phyloP scores from a whole-genome alignment of 2,329 filamentous ascomycete genomes.

The Graphiopsis chlorocephala region DNA sequence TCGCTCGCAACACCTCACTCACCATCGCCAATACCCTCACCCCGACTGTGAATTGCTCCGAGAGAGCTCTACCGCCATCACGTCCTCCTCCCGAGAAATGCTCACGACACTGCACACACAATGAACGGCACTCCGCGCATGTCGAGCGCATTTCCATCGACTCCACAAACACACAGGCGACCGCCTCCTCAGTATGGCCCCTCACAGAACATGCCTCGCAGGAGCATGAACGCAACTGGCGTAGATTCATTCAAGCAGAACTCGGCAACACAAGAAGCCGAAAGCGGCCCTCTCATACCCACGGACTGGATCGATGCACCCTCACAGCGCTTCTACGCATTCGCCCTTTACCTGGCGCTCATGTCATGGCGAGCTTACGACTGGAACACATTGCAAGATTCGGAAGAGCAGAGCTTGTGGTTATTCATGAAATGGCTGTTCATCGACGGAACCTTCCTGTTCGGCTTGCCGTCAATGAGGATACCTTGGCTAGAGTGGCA shows the following conservation, averaged over 20 bases:
- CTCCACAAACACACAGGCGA: slow-evolving; percentile 52
- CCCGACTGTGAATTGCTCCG: not conserved
- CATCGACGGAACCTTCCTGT: slow-evolving; percentile 83
- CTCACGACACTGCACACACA: slow-evolving; percentile 7
- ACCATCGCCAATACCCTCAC: not conserved
- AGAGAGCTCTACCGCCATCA: not conserved
- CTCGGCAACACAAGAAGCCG: slow-evolving; percentile 22
- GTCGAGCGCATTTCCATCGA: slow-evolving; percentile 66
- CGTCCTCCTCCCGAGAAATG: not conserved
- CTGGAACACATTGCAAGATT: slow-evolving; percentile 72
- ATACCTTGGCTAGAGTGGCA: slow-evolving; percentile 98
- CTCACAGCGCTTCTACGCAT: slow-evolving; percentile 82
- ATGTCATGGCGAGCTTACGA: slow-evolving; percentile 85
- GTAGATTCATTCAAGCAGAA: slow-evolving; percentile 35
- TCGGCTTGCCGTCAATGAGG: slow-evolving; percentile 78
- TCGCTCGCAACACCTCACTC: not conserved
- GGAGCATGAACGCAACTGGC: slow-evolving; percentile 24
- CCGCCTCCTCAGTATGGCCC: slow-evolving; percentile 24
- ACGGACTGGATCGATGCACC: slow-evolving; percentile 81
- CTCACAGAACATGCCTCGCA: slow-evolving; percentile 19
- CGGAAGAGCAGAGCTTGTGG: slow-evolving; percentile 83
- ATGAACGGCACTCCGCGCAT: slow-evolving; percentile 19
- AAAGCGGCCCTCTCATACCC: slow-evolving; percentile 68
- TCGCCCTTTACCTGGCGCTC: slow-evolving; percentile 72
- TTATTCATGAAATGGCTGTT: slow-evolving; percentile 91